Evolutionary conservation across 768 basidiomycete species (phyloP).

Genomic region (Lentinula guzmanii): DNA sequence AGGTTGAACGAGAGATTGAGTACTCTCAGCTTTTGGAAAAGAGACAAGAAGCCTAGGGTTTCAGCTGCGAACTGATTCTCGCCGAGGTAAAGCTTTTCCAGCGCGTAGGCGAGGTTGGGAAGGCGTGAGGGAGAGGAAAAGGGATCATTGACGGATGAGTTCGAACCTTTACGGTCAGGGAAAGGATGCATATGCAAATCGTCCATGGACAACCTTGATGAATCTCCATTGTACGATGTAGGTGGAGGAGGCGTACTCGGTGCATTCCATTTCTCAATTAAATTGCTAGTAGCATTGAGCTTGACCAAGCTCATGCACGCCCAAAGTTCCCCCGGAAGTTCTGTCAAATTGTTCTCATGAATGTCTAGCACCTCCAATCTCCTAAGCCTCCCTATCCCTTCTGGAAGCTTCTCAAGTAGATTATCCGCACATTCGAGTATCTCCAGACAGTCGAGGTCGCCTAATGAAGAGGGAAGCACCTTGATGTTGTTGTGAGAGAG

Average conservation of each 20-base stretch:
- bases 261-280: constrained; percentile 69
- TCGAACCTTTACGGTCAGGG: constrained; percentile 37
- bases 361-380: constrained; percentile 75
- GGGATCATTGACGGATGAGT: constrained; percentile 15
- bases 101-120: constrained; percentile 61
- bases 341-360: constrained; percentile 84
- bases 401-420: constrained; percentile 69
- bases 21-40: constrained; percentile 70
- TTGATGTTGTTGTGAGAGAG: constrained; percentile 87
- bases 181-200: constrained; percentile 4
- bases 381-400: constrained; percentile 68
- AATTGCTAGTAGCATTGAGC: constrained; percentile 88
- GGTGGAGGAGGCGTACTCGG: constrained; percentile 25
- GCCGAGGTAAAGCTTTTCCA: constrained; percentile 79
- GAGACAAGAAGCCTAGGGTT: constrained; percentile 63
- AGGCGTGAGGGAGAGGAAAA: constrained; percentile 21
- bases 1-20: constrained; percentile 95
- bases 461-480: constrained; percentile 77
- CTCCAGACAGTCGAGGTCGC: constrained; percentile 64
- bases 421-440: constrained; percentile 89
- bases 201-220: background rate
- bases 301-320: constrained; percentile 63
- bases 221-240: background rate
- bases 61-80: constrained; percentile 88
- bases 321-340: constrained; percentile 78